These are phyloP conservation scores for Aureobasidium leucospermi DNA, from an alignment of 2,329 filamentous ascomycete species.

Conservation along the genomic window DNA sequence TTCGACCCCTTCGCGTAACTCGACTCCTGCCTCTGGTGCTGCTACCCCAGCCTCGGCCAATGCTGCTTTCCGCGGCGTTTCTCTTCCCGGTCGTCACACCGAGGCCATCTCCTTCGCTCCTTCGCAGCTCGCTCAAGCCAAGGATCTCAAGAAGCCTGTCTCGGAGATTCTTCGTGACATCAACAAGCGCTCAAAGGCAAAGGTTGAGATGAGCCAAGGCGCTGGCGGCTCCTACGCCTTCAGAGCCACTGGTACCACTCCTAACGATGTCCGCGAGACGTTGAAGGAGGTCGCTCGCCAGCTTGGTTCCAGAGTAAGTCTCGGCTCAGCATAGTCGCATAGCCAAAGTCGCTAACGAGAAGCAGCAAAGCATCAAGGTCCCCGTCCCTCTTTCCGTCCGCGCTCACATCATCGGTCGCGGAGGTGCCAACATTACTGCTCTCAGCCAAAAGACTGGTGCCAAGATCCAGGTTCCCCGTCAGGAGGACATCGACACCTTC, in stretches of 20 bases:
- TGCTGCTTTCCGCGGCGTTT: slow-evolving; percentile 42
- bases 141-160: slow-evolving; percentile 76
- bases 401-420: slow-evolving; percentile 86
- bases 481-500: slow-evolving; percentile 53
- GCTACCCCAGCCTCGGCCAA: slow-evolving; percentile 42
- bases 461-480: slow-evolving; percentile 79
- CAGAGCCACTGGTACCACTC: slow-evolving; percentile 71
- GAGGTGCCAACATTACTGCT: slow-evolving; percentile 81
- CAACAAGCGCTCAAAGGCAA: slow-evolving; percentile 84
- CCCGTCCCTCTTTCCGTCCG: slow-evolving; percentile 76
- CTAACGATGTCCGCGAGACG: slow-evolving; percentile 73
- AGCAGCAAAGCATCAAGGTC: slow-evolving; percentile 61
- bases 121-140: slow-evolving; percentile 66
- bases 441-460: slow-evolving; percentile 87
- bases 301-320: slow-evolving; percentile 71
- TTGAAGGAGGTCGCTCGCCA: slow-evolving; percentile 83
- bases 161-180: slow-evolving; percentile 83
- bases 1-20: slow-evolving; percentile 49
- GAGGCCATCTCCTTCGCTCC: slow-evolving; percentile 69
- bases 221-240: slow-evolving; percentile 69
- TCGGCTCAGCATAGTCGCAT: not conserved
- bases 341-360: not conserved
- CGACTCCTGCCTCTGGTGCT: slow-evolving; percentile 56
- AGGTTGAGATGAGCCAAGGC: slow-evolving; percentile 68
- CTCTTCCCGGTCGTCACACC: slow-evolving; percentile 73